Conservation (phyloP, 129 eudicot genomes). For the Flaveria bidentis region DNA sequence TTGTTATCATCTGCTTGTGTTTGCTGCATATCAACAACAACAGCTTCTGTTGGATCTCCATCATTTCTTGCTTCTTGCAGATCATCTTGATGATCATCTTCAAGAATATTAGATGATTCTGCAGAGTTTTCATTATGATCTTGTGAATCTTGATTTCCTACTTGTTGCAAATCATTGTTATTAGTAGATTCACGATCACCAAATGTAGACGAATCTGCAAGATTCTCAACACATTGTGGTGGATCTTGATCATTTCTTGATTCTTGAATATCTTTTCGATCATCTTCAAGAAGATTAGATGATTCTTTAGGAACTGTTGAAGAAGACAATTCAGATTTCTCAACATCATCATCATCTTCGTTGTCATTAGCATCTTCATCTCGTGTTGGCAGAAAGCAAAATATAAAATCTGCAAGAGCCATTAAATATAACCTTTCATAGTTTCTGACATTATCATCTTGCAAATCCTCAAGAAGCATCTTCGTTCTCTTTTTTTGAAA, state of each 20-base stretch:
- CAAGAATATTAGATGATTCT: neutral
- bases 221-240: conserved; percentile 3
- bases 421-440: too few relatives aligned
- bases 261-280: neutral
- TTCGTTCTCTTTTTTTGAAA: too few relatives aligned
- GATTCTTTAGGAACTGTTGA: neutral
- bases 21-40: too few relatives aligned
- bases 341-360: neutral
- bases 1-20: too few relatives aligned
- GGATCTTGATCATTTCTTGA: neutral
- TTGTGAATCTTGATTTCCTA: neutral
- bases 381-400: neutral
- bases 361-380: neutral
- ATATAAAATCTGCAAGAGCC: too few relatives aligned
- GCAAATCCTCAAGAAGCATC: too few relatives aligned
- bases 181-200: neutral
- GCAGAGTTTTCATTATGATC: neutral
- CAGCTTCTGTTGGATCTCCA: neutral
- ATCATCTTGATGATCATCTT: neutral
- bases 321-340: neutral
- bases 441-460: too few relatives aligned
- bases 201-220: neutral
- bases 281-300: neutral
- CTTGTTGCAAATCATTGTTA: neutral
- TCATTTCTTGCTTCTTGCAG: too few relatives aligned